Conservation (phyloP, 345 rosid species). For the Gossypium anomalum region DNA sequence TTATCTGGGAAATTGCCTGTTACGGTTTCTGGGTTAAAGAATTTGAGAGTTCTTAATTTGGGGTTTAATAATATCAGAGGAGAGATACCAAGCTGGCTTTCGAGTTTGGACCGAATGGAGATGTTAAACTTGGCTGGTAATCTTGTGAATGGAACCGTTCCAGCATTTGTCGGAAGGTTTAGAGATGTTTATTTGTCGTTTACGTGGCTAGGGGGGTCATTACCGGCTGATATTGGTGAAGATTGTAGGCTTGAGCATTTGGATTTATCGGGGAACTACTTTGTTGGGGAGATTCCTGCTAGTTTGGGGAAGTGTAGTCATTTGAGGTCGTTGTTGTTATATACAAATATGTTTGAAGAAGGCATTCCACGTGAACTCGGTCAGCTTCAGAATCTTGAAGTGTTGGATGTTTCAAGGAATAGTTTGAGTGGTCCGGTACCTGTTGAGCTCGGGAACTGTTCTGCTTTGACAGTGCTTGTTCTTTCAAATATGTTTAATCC, state of each 20-base stretch:
- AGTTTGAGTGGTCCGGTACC: conserved; percentile 71
- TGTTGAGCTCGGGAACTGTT: conserved; percentile 70
- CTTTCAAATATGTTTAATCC: conserved; percentile 57
- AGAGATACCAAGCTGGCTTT: conserved; percentile 49
- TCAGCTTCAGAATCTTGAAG: conserved; percentile 65
- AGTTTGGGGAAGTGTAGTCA: conserved; percentile 60
- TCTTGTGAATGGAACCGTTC: conserved; percentile 62
- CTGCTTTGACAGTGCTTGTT: conserved; percentile 62
- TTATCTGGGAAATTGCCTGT: conserved; percentile 48
- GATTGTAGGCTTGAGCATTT: conserved; percentile 76
- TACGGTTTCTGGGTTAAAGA: conserved; percentile 43
- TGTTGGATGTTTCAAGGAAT: conserved; percentile 84
- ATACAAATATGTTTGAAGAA: conserved; percentile 73
- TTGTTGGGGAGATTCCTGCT: conserved; percentile 59
- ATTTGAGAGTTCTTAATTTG: conserved; percentile 64
- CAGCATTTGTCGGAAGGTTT: conserved; percentile 58
- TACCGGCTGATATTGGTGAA: conserved; percentile 63
- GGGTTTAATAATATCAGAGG: conserved; percentile 70
- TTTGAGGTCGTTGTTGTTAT: conserved; percentile 60
- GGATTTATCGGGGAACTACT: conserved; percentile 78
- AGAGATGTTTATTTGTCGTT: conserved; percentile 58
- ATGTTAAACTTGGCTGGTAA: conserved; percentile 75
- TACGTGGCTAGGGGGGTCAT: conserved; percentile 51
- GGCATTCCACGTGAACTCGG: conserved; percentile 63
- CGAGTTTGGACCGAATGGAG: conserved; percentile 38